Conservation (phyloP, 1,284 basidiomycete genomes). For the Pisolithus thermaeus region DNA sequence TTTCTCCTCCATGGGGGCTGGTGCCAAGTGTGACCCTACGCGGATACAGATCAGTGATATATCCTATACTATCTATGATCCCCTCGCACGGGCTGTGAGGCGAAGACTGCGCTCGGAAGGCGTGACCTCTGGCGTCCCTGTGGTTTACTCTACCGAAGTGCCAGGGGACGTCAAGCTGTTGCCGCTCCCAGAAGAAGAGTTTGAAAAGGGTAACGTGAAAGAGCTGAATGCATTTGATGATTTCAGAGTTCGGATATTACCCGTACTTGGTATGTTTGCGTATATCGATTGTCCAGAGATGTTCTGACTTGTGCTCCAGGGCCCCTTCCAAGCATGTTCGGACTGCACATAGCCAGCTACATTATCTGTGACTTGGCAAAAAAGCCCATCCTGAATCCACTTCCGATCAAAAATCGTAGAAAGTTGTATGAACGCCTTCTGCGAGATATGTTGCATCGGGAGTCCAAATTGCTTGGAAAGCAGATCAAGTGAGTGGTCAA, state of each 20-base stretch:
- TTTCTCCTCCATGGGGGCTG: constrained; percentile 96
- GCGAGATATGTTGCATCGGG: constrained; percentile 67
- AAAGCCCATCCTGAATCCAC: constrained; percentile 75
- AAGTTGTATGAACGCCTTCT: constrained; percentile 84
- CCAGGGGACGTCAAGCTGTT: constrained; percentile 85
- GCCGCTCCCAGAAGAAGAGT: constrained; percentile 90
- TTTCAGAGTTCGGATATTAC: constrained; percentile 87
- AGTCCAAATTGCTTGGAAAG: constrained; percentile 57
- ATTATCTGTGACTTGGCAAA: constrained; percentile 79
- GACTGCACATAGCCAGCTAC: constrained; percentile 83
- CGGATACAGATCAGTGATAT: constrained; percentile 95
- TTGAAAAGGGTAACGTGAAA: constrained; percentile 83
- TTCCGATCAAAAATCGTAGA: constrained; percentile 77
- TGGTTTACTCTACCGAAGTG: constrained; percentile 96
- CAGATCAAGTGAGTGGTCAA: constrained; percentile 41
- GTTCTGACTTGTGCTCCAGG: constrained; percentile 33
- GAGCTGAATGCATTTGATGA: constrained; percentile 92
- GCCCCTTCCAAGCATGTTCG: constrained; percentile 84
- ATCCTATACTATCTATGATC: constrained; percentile 90
- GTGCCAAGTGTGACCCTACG: constrained; percentile 95
- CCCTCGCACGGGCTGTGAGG: constrained; percentile 87
- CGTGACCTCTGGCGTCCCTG: constrained; percentile 73
- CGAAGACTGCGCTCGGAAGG: constrained; percentile 70
- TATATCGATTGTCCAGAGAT: neutral
- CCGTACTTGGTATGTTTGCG: constrained; percentile 62